A percentile compares a stretch with the other conserved stretches of the same genome.
Conservation (phyloP, 164 flowering plant species). For the Magnolia sinica region DNA sequence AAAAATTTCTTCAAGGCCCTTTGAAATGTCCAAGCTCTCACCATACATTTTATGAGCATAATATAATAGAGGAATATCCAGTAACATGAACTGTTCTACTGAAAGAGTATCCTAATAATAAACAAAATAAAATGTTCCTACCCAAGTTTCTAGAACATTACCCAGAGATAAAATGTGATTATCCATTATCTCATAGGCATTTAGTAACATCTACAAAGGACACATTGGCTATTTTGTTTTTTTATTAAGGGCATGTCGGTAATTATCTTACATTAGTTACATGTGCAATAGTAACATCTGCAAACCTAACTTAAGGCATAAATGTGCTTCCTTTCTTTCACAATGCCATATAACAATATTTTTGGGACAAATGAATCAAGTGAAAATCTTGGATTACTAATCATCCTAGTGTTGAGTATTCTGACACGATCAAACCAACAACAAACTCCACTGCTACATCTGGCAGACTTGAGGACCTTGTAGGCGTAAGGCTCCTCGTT, state of each 20-base stretch:
- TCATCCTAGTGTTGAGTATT: no score
- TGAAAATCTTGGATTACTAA: no score
- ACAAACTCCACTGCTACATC: no score
- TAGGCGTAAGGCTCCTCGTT: no score
- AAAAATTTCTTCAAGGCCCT: neutral
- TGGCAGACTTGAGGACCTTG: no score
- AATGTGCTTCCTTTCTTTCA: neutral
- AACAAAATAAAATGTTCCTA: neutral
- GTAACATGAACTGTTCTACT: no score
- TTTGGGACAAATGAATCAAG: no score
- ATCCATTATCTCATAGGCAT: neutral
- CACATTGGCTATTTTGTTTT: neutral
- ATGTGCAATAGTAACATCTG: neutral
- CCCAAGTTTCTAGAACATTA: neutral
- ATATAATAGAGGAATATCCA: no score
- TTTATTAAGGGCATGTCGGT: neutral
- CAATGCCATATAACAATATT: neutral
- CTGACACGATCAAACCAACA: no score
- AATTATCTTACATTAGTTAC: neutral
- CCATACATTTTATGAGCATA: neutral
- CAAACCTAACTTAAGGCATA: neutral
- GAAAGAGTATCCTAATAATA: no score
- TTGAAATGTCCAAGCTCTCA: neutral
- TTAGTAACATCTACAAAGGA: neutral
- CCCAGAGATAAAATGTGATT: neutral